These are phyloP conservation scores for Colletotrichum cuscutae DNA, from an alignment of 2,329 filamentous ascomycete genomes.

Conservation along the genomic window DNA sequence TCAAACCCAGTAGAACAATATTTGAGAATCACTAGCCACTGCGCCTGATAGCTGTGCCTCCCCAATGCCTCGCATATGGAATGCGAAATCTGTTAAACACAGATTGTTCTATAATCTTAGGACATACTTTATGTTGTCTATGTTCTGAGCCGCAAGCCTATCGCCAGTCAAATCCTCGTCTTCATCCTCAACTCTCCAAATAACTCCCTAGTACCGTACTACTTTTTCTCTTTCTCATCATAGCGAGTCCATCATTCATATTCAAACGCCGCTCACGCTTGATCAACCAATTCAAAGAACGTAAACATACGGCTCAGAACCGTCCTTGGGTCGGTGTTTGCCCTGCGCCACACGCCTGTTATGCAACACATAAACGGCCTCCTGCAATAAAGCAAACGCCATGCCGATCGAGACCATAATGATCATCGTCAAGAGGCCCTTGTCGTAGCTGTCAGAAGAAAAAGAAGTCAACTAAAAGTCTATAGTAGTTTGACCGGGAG, in stretches of 20 bases:
- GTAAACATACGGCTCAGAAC: conserved; percentile 35
- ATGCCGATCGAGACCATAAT: conserved; percentile 54
- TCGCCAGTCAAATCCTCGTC: not conserved
- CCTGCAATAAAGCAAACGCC: conserved; percentile 50
- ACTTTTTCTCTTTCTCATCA: not conserved
- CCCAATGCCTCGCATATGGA: not conserved
- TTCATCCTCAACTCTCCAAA: not conserved
- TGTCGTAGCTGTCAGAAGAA: conserved; percentile 48
- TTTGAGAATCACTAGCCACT: not conserved
- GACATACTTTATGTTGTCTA: not conserved
- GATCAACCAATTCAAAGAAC: not conserved
- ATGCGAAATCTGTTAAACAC: too few relatives aligned
- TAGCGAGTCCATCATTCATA: not conserved
- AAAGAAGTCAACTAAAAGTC: too few relatives aligned
- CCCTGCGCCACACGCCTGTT: conserved; percentile 45
- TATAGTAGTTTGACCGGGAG: too few relatives aligned
- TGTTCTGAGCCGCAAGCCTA: not conserved
- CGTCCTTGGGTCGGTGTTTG: conserved; percentile 35
- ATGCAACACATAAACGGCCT: conserved; percentile 49
- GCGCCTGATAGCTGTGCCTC: too few relatives aligned
- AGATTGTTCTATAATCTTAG: too few relatives aligned
- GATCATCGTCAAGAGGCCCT: conserved; percentile 56
- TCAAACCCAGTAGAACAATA: not conserved
- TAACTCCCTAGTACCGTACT: not conserved
- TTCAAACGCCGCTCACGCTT: not conserved